Base-by-base conservation (phyloP, 495 filamentous ascomycete genomes). In the Astrocystis sublimbata region DNA sequence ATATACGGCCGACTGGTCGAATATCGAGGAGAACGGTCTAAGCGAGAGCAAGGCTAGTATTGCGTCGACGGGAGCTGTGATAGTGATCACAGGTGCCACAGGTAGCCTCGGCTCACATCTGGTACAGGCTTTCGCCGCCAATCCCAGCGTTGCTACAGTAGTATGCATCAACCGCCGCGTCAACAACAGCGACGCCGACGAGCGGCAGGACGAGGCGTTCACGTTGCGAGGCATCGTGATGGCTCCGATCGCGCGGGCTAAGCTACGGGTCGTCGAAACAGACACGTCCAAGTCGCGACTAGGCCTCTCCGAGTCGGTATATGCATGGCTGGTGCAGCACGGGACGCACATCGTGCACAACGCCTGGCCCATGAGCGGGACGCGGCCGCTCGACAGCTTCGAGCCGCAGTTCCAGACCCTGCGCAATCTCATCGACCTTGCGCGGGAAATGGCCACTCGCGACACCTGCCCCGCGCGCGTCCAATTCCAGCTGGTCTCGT, bases 321-420 rank as follows among this genome's bases (percentile, higher is more conserved):
- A 19, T 67, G 6, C 13, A 51, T n/a, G n/a, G 2, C 70, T 85
- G 1, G 30, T 70, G 0, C 50, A 63, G 2, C 63, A 36, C 21
- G 79, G 77, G 0, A 83, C 81, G 0, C 76, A 83, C 46, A 78
- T 86, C 19, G 63, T 86, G 21, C 83, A 85, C 69, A 85, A 83
- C 40, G 83, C 81, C 1, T 85, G 81, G 65, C 59, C 43, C 31
- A 83, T 83, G 80, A 76, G 73, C 55, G 71, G 65, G 31, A 76
- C 67, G 17, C 65, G 76, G 1, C 71, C 73, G 0, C 30, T 84
- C 0, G 57, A 68, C 4, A 67, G 63, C 4, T 82, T 81, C 23
- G 78, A 78, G 53, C 63, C 73, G 0, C 82, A 85, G 56, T 78
- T 84, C 47, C 60, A 69, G 3, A 66, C 72, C 9, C 68, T 81